Evolutionary conservation across 805 yeast species (phyloP), one percentile per base, ranked within the genome.

Genomic region (Yarrowia divulgata): DNA sequence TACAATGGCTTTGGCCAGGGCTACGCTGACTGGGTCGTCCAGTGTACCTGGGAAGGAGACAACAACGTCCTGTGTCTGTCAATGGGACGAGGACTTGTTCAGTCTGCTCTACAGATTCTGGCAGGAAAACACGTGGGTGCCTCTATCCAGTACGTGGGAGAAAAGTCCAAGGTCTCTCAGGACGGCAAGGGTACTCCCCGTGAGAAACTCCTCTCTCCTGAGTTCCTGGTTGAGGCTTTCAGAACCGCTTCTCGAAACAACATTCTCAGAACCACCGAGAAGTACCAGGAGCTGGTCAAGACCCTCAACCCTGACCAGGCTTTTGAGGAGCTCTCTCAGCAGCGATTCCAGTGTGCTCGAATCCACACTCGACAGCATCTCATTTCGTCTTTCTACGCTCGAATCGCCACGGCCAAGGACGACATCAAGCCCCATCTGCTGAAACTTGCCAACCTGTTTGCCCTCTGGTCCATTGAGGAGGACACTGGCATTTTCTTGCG

Each of bases 11-110:
- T 93, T 77, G 97, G 96, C 48, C 90, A 89, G 77, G 93, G 93
- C 12, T 91, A 87, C 81, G 85, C 85, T 71, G 98, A 93, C 78
- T 94, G 97, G 91, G 97, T 90, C 14, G 97, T 93, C 49, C 97
- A 93, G 81, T 93, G 97, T 79, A 93, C 97, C n/a, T 93, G 97
- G 97, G 98, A 93, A 81, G 98, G 98, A 79, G 97, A 93, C 79
- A 93, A 93, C 82, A 93, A 88, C 75, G 89, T 93, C 52, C 83
- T 93, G 72, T 90, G 93, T 2, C 86, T 91, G 79, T 88, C 91
- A 63, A 87, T 91, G 71, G 98, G 97, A 69, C 88, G 94, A 77
- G 87, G 94, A 19, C 82, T 88, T 37, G 81, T 88, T 71, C 89
- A 85, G 77, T 79, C 81, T 69, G 82, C 83, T 35, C 76, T 81